Conservation (phyloP, 148 eudicot genomes). For the Diospyros lotus region DNA sequence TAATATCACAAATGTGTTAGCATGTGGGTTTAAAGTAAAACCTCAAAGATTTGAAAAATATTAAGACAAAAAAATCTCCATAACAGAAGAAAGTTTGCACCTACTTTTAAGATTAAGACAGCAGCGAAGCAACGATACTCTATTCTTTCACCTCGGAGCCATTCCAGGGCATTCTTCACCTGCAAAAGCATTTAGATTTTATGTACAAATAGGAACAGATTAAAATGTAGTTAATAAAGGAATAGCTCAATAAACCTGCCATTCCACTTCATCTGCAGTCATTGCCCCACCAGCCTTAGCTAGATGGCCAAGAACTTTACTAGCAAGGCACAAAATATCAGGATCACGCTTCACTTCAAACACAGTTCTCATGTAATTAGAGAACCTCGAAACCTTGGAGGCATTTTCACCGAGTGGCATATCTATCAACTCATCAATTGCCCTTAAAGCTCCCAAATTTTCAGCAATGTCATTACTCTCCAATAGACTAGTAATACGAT, state of each 20-base stretch:
- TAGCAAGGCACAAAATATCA: slow-evolving; percentile 74
- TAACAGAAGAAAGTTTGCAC: slow-evolving; percentile 16
- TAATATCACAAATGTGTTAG: neutral
- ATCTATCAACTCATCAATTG: slow-evolving; percentile 88
- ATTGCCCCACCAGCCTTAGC: slow-evolving; percentile 95
- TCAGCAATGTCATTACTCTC: slow-evolving; percentile 80
- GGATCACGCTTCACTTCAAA: slow-evolving; percentile 85
- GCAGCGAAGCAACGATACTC: slow-evolving; percentile 98
- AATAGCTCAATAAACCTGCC: slow-evolving; percentile 46
- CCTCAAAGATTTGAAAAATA: neutral
- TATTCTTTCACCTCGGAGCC: slow-evolving; percentile 82
- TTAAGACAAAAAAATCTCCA: neutral
- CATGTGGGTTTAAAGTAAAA: neutral
- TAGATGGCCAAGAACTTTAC: slow-evolving; percentile 90
- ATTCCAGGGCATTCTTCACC: slow-evolving; percentile 80
- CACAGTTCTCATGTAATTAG: slow-evolving; percentile 71
- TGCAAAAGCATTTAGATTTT: slow-evolving; percentile 24
- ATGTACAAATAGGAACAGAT: neutral
- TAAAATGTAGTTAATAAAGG: slow-evolving; percentile 8
- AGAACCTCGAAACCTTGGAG: slow-evolving; percentile 80
- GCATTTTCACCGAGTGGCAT: slow-evolving; percentile 84
- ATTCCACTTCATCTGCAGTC: slow-evolving; percentile 98
- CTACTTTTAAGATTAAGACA: slow-evolving; percentile 87
- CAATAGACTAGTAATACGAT: slow-evolving; percentile 65
- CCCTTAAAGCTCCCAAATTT: slow-evolving; percentile 92